phyloP scores from a whole-genome alignment of 768 basidiomycete species.

The Daedaleopsis sinensis region DNA sequence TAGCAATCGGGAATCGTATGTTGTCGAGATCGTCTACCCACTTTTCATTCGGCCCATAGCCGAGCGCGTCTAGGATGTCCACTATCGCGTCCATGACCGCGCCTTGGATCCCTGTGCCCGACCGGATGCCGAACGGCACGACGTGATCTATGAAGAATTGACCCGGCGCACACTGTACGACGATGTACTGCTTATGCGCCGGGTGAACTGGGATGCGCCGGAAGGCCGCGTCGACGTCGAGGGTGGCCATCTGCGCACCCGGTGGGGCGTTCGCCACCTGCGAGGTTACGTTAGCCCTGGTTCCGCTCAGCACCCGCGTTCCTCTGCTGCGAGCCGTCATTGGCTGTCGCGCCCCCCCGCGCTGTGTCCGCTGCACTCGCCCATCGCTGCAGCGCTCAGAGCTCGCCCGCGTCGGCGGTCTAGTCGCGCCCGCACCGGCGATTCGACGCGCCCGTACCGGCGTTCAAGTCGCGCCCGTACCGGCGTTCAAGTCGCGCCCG shows the following conservation, averaged over 20 bases:
- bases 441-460: too few relatives aligned
- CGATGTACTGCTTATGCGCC: not conserved
- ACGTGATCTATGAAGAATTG: constrained; percentile 4
- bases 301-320: too few relatives aligned
- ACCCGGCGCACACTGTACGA: not conserved
- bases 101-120: not conserved
- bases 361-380: too few relatives aligned
- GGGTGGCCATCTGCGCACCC: not conserved
- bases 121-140: not conserved
- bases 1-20: not conserved
- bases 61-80: not conserved
- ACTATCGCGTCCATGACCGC: constrained; percentile 2
- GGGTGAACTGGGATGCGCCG: not conserved
- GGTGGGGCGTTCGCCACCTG: constrained; percentile 8
- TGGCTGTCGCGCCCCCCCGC: too few relatives aligned
- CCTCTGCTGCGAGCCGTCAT: too few relatives aligned
- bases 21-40: constrained; percentile 12
- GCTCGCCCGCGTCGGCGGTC: too few relatives aligned
- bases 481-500: too few relatives aligned
- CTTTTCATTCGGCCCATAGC: constrained; percentile 2
- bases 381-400: too few relatives aligned
- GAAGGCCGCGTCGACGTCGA: constrained; percentile 8
- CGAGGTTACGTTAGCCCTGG: too few relatives aligned
- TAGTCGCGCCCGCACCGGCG: too few relatives aligned
- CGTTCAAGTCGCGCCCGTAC: too few relatives aligned